phyloP scores from a whole-genome alignment of 1,139 yeast genomes.

The Scheffersomyces segobiensis region DNA sequence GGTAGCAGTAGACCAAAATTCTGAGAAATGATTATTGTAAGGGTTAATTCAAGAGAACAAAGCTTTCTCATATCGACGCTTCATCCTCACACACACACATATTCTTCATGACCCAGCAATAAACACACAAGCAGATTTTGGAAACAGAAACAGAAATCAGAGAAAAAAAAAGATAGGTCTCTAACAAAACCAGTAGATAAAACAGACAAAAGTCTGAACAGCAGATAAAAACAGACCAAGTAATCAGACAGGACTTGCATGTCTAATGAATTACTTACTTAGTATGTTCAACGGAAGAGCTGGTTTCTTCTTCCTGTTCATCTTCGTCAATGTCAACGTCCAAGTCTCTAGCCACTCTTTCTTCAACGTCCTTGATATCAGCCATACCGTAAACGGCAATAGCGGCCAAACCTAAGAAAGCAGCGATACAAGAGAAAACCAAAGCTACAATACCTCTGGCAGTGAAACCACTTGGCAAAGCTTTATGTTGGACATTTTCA shows the following conservation, averaged over 20 bases:
- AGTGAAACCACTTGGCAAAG: slow-evolving; percentile 85
- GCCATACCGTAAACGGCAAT: slow-evolving; percentile 80
- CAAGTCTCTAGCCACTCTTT: slow-evolving; percentile 52
- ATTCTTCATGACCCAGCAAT: slow-evolving; percentile 1
- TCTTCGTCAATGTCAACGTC: slow-evolving; percentile 40
- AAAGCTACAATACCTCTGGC: slow-evolving; percentile 87
- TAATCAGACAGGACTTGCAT: not conserved
- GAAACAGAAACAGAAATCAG: not conserved
- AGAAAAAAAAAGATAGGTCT: not conserved
- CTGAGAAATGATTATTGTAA: not conserved
- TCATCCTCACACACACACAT: slow-evolving; percentile 4
- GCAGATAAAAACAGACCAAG: not conserved
- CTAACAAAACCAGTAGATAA: not conserved
- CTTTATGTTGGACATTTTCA: slow-evolving; percentile 62
- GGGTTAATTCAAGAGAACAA: not conserved
- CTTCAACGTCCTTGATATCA: slow-evolving; percentile 63
- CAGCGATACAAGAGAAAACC: slow-evolving; percentile 75
- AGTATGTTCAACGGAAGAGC: slow-evolving; percentile 13
- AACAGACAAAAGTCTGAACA: not conserved
- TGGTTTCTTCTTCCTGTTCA: slow-evolving; percentile 17
- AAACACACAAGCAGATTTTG: not conserved
- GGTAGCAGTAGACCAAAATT: not conserved
- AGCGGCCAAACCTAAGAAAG: slow-evolving; percentile 73
- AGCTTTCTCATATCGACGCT: not conserved
- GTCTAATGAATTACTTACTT: not conserved